Evolutionary conservation across 345 rosid genomes (phyloP).

Genomic region (Acer yangbiense): DNA sequence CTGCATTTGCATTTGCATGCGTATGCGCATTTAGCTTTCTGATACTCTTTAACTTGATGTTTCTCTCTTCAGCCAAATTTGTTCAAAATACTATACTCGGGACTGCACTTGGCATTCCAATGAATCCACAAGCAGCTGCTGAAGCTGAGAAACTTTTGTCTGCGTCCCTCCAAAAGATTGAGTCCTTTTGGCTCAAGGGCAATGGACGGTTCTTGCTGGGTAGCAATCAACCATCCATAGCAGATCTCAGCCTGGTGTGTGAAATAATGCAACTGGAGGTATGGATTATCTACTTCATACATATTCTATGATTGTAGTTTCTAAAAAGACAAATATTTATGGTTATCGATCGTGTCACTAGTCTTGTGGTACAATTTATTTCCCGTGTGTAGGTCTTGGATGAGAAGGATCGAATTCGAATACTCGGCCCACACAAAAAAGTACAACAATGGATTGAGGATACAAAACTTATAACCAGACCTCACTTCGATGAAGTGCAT

Average conservation of each 20-base stretch:
- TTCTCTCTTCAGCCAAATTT: constrained; percentile 48
- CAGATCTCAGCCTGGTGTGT: constrained; percentile 85
- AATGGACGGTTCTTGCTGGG: constrained; percentile 67
- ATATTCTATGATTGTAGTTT: neutral
- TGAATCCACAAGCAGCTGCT: constrained; percentile 64
- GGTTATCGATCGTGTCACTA: neutral
- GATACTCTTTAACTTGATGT: constrained; percentile 12
- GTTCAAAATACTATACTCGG: constrained; percentile 49
- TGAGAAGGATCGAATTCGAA: constrained; percentile 52
- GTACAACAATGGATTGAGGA: constrained; percentile 75
- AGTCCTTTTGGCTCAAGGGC: constrained; percentile 79
- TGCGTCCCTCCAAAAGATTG: constrained; percentile 56
- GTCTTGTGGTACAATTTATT: constrained; percentile 3
- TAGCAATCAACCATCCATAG: constrained; percentile 78
- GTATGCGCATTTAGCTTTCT: neutral
- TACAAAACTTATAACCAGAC: constrained; percentile 63
- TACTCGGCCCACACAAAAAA: constrained; percentile 64
- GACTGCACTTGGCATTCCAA: constrained; percentile 54
- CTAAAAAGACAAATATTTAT: neutral
- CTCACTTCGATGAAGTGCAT: constrained; percentile 82
- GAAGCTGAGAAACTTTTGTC: constrained; percentile 58
- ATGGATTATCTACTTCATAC: constrained; percentile 13
- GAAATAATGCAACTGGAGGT: constrained; percentile 86
- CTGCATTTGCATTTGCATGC: too few relatives aligned
- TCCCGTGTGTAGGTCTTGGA: constrained; percentile 56